Conservation (phyloP, 176 grass and related monocot genomes). For the Phyllostachys edulis region DNA sequence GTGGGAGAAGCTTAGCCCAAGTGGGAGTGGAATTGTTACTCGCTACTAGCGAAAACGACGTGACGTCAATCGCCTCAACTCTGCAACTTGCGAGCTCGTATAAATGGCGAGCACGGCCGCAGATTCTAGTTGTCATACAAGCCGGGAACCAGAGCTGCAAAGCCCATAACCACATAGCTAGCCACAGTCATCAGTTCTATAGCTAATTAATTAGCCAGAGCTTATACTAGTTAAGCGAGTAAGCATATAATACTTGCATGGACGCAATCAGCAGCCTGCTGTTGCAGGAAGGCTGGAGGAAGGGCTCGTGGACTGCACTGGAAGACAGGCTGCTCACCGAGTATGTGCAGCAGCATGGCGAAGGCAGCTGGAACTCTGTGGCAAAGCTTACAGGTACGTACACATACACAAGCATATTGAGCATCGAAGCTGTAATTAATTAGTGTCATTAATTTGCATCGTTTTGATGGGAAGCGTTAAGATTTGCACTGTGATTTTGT, state of each 20-base stretch:
- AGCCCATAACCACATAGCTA: constrained; percentile 4
- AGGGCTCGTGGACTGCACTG: constrained; percentile 83
- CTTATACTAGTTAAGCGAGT: not conserved
- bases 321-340: constrained; percentile 82
- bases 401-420: not conserved
- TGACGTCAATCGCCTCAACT: constrained; percentile 28
- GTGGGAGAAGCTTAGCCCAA: constrained; percentile 31
- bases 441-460: not conserved
- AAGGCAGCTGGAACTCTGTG: constrained; percentile 95
- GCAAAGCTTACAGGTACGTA: constrained; percentile 69
- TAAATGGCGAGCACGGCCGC: constrained; percentile 50
- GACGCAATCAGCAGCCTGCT: constrained; percentile 40
- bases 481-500: not conserved
- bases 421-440: not conserved
- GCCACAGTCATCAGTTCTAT: not conserved
- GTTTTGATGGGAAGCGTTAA: not conserved
- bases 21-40: constrained; percentile 56
- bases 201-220: not conserved
- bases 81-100: constrained; percentile 32
- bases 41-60: constrained; percentile 35
- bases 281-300: constrained; percentile 62
- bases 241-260: not conserved
- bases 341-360: constrained; percentile 88
- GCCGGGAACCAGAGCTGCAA: constrained; percentile 34
- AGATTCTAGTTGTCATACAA: constrained; percentile 64